These are phyloP conservation scores for Cladosporium sp. DNA, from an alignment of 2,329 filamentous ascomycete species.

Conservation along the genomic window DNA sequence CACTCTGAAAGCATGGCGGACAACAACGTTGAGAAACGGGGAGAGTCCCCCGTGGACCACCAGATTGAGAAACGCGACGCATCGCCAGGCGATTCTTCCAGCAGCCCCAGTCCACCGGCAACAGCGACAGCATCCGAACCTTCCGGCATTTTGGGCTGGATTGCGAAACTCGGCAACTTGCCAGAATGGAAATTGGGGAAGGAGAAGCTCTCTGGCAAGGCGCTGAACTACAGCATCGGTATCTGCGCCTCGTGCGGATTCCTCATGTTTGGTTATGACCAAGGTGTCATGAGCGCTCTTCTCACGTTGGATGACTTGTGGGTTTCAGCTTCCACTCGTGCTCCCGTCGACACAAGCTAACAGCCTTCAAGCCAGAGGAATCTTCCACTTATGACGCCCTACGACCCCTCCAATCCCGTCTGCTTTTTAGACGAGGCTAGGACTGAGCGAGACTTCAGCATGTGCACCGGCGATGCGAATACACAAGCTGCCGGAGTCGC, in stretches of 20 bases:
- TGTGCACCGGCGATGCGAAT: constrained; percentile 27
- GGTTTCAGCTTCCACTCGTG: constrained; percentile 16
- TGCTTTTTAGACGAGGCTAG: not conserved
- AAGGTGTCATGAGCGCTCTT: constrained; percentile 56
- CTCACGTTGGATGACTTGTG: constrained; percentile 22
- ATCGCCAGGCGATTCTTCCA: not conserved
- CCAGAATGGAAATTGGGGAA: constrained; percentile 6
- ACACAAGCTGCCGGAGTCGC: constrained; percentile 38
- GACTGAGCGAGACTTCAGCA: not conserved
- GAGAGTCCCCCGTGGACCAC: not conserved
- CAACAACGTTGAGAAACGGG: not conserved
- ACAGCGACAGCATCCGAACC: not conserved
- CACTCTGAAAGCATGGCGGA: not conserved
- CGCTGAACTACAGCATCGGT: constrained; percentile 7
- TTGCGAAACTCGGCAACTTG: not conserved
- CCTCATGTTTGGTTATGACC: constrained; percentile 10
- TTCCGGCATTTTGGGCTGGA: not conserved
- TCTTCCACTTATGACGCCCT: constrained; percentile 5
- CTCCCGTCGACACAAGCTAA: constrained; percentile 39
- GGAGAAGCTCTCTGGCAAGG: not conserved
- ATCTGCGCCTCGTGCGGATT: constrained; percentile 6
- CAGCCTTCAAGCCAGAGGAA: constrained; percentile 22
- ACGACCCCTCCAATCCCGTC: not conserved
- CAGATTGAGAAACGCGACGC: not conserved
- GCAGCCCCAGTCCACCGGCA: not conserved